A percentile compares a stretch with the other conserved stretches of the same genome.
These are phyloP conservation scores for Colletotrichum lindemuthianum DNA, from an alignment of 2,329 filamentous ascomycete species.

Conservation along the genomic window DNA sequence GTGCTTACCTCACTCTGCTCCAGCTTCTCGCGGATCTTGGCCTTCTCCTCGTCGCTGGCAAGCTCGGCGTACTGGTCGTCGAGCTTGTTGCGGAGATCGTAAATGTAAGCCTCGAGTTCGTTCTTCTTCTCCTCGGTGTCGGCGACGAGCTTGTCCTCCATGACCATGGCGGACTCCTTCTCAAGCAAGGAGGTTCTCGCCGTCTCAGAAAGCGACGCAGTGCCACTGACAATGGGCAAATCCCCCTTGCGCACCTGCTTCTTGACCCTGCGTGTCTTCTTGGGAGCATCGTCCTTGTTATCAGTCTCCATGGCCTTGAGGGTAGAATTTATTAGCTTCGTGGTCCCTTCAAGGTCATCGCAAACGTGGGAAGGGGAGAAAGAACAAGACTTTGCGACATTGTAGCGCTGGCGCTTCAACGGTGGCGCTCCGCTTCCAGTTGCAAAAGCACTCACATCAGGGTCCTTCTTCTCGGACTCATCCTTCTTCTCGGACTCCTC, in stretches of 20 bases:
- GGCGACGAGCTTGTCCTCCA: slow-evolving; percentile 98
- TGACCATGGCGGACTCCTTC: slow-evolving; percentile 89
- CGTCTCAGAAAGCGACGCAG: slow-evolving; percentile 77
- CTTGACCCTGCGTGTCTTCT: slow-evolving; percentile 98
- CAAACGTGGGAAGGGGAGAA: neutral
- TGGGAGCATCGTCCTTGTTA: slow-evolving; percentile 71
- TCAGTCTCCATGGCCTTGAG: slow-evolving; percentile 87
- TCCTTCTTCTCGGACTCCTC: slow-evolving; percentile 52
- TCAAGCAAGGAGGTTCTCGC: slow-evolving; percentile 77
- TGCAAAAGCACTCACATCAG: slow-evolving; percentile 70
- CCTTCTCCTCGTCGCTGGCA: slow-evolving; percentile 91
- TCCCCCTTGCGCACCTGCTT: slow-evolving; percentile 99
- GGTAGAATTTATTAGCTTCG: slow-evolving; percentile 41
- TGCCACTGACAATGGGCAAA: slow-evolving; percentile 85
- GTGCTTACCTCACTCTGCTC: slow-evolving; percentile 82
- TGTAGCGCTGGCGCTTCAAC: slow-evolving; percentile 23
- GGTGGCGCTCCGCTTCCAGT: slow-evolving; percentile 18
- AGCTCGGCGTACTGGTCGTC: slow-evolving; percentile 92
- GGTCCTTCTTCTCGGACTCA: slow-evolving; percentile 69
- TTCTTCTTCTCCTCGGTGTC: slow-evolving; percentile 99
- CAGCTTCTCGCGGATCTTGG: slow-evolving; percentile 84
- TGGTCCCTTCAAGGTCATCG: slow-evolving; percentile 11
- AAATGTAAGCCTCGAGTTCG: slow-evolving; percentile 97
- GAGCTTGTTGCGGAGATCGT: slow-evolving; percentile 94
- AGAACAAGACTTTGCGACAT: neutral